Base-by-base conservation (phyloP, 768 basidiomycete genomes). In the Coprinellus micaceus region DNA sequence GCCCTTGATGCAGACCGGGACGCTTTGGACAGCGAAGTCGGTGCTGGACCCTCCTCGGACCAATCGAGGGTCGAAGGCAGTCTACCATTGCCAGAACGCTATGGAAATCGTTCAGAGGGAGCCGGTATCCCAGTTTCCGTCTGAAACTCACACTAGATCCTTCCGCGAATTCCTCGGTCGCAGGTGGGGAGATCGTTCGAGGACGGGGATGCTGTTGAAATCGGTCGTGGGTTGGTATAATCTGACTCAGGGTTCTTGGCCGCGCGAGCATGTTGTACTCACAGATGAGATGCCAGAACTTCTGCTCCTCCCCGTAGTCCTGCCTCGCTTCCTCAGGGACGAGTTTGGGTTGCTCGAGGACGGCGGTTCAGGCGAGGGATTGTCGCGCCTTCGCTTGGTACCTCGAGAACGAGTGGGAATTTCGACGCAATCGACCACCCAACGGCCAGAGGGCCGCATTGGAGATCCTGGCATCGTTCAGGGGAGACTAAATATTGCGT, bases 101-200 rank as follows among this genome's bases (percentile, higher is more conserved):
- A 13, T 33, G 33, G 33, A 33, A 6, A 33, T n/a, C 7, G 33
- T 33, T 33, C 6, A 33, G 33, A 33, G 33, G 33, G 7, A 33
- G 37, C 22, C 47, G 41, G 36, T 48, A 22, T n/a, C 30, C 19
- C 15, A n/a, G 22, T 45, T 22, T 24, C n/a, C 44, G 33, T 33
- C 43, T 51, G 49, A 46, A 36, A 36, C 21, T 39, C 44, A 58
- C 25, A 3, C 24, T 46, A 39, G 44, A 53, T 53, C 57, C 52
- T 53, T 58, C 50, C n/a, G 15, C 17, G 45, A 10, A 47, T 46
- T 9, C 10, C 49, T 47, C 29, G 11, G 33, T 5, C 22, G 40
- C 15, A 15, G 40, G 5, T 19, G 40, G 40, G 19, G 40, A 43
- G n/a, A 7, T 17, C 40, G 13, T 13, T 33, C 33, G 33, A 13